Evolutionary conservation across 345 rosid species (phyloP).

Genomic region (Trapa incisa): DNA sequence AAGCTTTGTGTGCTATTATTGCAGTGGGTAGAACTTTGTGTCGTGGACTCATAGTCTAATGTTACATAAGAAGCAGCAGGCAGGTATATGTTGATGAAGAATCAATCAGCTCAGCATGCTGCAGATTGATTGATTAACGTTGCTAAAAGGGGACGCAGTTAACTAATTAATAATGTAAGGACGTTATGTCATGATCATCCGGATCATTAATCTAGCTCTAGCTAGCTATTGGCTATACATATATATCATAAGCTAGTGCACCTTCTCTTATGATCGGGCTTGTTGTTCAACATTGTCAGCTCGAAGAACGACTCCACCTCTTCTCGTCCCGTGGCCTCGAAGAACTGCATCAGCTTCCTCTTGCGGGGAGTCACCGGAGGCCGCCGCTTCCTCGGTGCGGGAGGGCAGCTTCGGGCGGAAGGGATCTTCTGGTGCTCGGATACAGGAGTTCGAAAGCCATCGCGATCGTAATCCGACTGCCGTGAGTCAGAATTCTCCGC

Average conservation of each 20-base stretch:
- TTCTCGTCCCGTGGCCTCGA: constrained; percentile 25
- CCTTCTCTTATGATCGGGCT: constrained; percentile 19
- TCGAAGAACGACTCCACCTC: constrained; percentile 44
- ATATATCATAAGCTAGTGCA: constrained; percentile 27
- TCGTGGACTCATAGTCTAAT: too few relatives aligned
- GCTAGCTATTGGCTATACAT: too few relatives aligned
- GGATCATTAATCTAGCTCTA: neutral
- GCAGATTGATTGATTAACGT: too few relatives aligned
- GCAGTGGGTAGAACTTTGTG: too few relatives aligned
- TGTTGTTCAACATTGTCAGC: constrained; percentile 9
- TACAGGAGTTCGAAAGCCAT: constrained; percentile 34
- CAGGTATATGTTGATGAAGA: too few relatives aligned
- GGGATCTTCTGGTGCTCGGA: constrained; percentile 39
- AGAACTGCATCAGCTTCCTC: constrained; percentile 21
- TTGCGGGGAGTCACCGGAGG: constrained; percentile 8
- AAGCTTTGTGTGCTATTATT: too few relatives aligned
- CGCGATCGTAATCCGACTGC: neutral
- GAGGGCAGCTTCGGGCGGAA: constrained; percentile 34
- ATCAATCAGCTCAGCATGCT: too few relatives aligned
- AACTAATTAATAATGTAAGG: too few relatives aligned
- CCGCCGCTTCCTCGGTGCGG: constrained; percentile 34
- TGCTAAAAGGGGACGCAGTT: too few relatives aligned
- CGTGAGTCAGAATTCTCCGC: neutral
- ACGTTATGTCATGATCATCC: neutral
- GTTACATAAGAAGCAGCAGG: too few relatives aligned